phyloP scores from a whole-genome alignment of 495 filamentous ascomycete species.

The Daldinia loculata region DNA sequence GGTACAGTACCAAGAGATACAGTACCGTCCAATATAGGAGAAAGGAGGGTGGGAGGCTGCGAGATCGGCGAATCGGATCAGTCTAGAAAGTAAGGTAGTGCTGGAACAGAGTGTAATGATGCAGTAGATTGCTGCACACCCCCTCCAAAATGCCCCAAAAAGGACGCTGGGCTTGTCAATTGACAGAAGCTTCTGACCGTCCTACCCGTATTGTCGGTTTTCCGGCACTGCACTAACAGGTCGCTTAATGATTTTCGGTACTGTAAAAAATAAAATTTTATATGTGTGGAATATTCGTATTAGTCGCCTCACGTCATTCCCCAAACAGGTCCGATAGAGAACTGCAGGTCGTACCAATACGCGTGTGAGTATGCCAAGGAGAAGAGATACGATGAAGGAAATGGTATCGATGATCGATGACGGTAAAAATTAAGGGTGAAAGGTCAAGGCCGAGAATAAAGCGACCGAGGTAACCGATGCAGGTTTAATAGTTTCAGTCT shows the following conservation, averaged over 20 bases:
- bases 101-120: constrained; percentile 29
- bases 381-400: not conserved
- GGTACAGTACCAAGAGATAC: constrained; percentile 20
- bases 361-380: constrained; percentile 6
- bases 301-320: constrained; percentile 5
- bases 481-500: constrained; percentile 2
- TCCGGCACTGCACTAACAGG: constrained; percentile 20
- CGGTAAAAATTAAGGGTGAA: not conserved
- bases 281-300: not conserved
- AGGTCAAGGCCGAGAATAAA: constrained; percentile 7
- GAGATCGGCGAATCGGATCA: constrained; percentile 42
- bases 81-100: constrained; percentile 32
- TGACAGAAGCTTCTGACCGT: constrained; percentile 24
- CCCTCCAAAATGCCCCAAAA: constrained; percentile 1
- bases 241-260: constrained; percentile 18
- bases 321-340: constrained; percentile 1
- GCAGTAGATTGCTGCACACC: constrained; percentile 32
- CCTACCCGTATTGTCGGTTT: constrained; percentile 34
- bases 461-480: constrained; percentile 8
- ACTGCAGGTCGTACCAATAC: constrained; percentile 5
- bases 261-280: not conserved
- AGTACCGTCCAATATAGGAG: constrained; percentile 25
- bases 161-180: constrained; percentile 13
- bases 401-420: not conserved
- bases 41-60: constrained; percentile 34